Evolutionary conservation across 306 rosid species (phyloP).

Genomic region (Vigna reflexopilosa): DNA sequence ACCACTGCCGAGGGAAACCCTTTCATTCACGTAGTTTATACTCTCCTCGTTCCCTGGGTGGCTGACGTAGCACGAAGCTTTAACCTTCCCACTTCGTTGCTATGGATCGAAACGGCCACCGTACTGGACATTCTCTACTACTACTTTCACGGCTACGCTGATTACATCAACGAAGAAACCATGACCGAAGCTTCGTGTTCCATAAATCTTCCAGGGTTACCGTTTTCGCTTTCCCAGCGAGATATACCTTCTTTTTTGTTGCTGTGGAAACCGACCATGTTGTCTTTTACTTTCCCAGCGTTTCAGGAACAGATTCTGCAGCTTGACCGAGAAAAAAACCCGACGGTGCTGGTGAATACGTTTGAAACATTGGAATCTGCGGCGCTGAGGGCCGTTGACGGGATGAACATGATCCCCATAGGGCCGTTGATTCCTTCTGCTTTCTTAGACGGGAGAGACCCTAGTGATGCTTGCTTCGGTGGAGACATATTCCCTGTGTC

Average conservation of each 20-base stretch:
- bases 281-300: conserved; percentile 2
- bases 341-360: conserved; percentile 38
- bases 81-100: conserved; percentile 22
- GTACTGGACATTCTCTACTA: conserved; percentile 41
- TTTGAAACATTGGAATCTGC: conserved; percentile 45
- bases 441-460: conserved; percentile 42
- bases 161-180: conserved; percentile 1
- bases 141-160: conserved; percentile 43
- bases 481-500: conserved; percentile 46
- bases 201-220: conserved; percentile 34
- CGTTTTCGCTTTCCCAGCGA: background rate
- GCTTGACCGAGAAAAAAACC: conserved; percentile 33
- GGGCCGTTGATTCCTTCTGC: conserved; percentile 68
- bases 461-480: conserved; percentile 44
- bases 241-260: conserved; percentile 42
- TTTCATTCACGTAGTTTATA: conserved; percentile 45
- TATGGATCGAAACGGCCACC: conserved; percentile 50
- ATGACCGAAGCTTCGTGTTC: background rate
- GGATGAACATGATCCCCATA: conserved; percentile 35
- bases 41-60: conserved; percentile 50
- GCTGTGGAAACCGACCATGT: background rate
- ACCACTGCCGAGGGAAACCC: conserved; percentile 21
- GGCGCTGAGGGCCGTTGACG: conserved; percentile 26
- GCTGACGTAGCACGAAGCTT: conserved; percentile 32
- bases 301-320: conserved; percentile 30